phyloP scores from a whole-genome alignment of 2,329 filamentous ascomycete genomes.

The Fonsecaea nubica region DNA sequence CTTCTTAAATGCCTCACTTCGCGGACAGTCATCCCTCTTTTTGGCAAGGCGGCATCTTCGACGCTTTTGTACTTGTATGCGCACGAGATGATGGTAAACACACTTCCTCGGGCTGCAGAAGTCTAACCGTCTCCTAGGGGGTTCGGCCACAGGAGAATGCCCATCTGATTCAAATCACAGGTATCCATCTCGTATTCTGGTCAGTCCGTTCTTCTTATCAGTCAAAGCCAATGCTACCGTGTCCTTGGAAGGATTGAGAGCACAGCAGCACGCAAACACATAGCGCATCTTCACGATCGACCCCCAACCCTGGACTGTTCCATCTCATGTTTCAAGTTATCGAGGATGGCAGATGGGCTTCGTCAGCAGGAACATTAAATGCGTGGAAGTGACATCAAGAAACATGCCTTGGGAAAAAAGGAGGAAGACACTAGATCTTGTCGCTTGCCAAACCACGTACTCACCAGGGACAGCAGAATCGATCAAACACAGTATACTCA shows the following conservation, averaged over 20 bases:
- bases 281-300: not conserved
- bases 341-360: not conserved
- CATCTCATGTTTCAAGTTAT: not conserved
- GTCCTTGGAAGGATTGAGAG: not conserved
- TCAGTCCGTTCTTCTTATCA: not conserved
- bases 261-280: not conserved
- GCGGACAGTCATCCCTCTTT: constrained; percentile 2
- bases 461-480: not conserved
- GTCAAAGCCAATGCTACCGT: not conserved
- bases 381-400: too few species aligned
- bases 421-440: not conserved
- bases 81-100: not conserved
- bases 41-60: not conserved
- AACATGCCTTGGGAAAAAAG: too few species aligned
- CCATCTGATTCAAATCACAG: not conserved
- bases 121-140: not conserved
- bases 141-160: not conserved
- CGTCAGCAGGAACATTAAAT: not conserved
- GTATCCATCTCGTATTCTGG: not conserved
- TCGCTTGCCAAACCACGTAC: not conserved
- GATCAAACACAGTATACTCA: not conserved
- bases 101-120: not conserved
- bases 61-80: not conserved
- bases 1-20: not conserved
- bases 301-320: not conserved